Conservation (phyloP, 305 asterid genomes). For the Solanum chacoense region DNA sequence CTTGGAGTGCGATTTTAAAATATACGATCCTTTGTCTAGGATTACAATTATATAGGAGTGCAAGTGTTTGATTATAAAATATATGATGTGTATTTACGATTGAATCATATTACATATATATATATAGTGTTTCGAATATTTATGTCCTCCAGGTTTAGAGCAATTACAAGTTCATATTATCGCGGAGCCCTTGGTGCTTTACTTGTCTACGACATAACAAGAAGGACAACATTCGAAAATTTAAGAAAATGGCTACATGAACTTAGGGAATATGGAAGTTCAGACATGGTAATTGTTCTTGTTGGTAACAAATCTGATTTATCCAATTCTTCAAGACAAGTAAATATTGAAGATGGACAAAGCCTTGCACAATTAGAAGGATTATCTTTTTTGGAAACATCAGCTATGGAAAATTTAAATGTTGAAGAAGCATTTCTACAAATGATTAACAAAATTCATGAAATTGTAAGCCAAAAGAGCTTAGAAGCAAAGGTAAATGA, state of each 20-base stretch:
- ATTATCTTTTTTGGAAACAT: slow-evolving; percentile 63
- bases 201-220: slow-evolving; percentile 68
- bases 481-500: slow-evolving; percentile 35
- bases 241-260: slow-evolving; percentile 64
- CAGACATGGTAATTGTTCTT: slow-evolving; percentile 69
- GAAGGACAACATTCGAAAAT: slow-evolving; percentile 56
- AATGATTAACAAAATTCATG: slow-evolving; percentile 58
- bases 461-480: slow-evolving; percentile 39
- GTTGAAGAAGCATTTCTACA: slow-evolving; percentile 76
- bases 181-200: slow-evolving; percentile 83
- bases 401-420: slow-evolving; percentile 70
- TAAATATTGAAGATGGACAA: slow-evolving; percentile 56
- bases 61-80: not conserved
- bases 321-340: slow-evolving; percentile 31
- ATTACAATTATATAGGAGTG: not conserved
- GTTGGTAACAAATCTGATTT: slow-evolving; percentile 76
- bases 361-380: slow-evolving; percentile 60
- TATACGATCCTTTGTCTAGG: not conserved
- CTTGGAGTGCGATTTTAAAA: not conserved
- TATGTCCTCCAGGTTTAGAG: slow-evolving; percentile 46
- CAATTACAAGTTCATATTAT: slow-evolving; percentile 84
- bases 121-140: not conserved
- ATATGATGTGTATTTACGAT: not conserved
- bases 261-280: slow-evolving; percentile 50
- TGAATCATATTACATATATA: not conserved